Base-by-base conservation (phyloP, 2,329 filamentous ascomycete genomes). In the Calonectria ilicicola region DNA sequence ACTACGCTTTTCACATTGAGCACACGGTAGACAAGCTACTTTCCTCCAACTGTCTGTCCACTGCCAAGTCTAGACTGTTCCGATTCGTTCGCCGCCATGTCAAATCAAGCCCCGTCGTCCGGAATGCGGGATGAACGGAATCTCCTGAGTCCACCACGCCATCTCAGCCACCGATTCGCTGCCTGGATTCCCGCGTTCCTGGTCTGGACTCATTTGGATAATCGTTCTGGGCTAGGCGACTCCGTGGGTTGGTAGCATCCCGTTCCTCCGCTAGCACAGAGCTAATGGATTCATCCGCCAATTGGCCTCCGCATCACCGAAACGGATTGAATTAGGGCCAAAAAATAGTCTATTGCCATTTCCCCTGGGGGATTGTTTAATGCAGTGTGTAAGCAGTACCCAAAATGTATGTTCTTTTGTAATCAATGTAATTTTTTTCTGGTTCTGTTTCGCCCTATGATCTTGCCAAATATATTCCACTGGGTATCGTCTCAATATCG, bases 391-490 rank as follows among this genome's bases (percentile, higher is more conserved):
- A n/a, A 29, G 65, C 27, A 35, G 26, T 26, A 51, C 19, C 21
- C 14, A 23, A 32, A 32, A 8, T 26, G 8, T n/a, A 14, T 40
- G 15, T 32, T 23, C 19, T 23, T 49, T 47, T 10, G 17, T 23
- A 19, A 10, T 60, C 3, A 17, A 27, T 17, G 21, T 51, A 12
- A 51, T 23, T 38, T 10, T 49, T 35, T 42, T 64, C n/a, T 47
- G 29, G 21, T 65, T 40, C 47, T 56, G 58, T 65, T 35, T 69
- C 38, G 15, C 60, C 51, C 63, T 63, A 64, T 21, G 47, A 32
- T 21, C 67, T 44, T 47, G 49, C 42, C 29, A 71, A 71, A 60
- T 68, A 60, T 40, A 51, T 47, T 56, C 42, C 63, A n/a, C 26
- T 49, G 56, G 17, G 26, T 62, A 47, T 51, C 58, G 42, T 53